phyloP scores from a whole-genome alignment of 1,284 basidiomycete species.

The Apiotrichum sp. region DNA sequence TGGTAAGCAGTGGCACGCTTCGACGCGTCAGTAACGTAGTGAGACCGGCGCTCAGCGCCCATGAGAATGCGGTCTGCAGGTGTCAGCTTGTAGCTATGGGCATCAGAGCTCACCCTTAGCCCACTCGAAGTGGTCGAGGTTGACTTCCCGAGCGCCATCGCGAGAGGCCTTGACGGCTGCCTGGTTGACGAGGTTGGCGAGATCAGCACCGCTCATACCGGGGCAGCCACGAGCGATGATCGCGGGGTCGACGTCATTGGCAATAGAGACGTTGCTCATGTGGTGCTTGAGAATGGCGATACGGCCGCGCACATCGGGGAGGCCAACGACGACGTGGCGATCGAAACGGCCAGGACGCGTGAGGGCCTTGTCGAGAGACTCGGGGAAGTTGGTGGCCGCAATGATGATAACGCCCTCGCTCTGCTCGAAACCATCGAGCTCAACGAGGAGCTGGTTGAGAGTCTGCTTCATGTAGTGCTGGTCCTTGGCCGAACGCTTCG shows the following conservation, averaged over 20 bases:
- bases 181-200: slow-evolving; percentile 83
- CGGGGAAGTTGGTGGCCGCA: slow-evolving; percentile 91
- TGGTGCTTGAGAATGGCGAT: slow-evolving; percentile 84
- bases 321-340: slow-evolving; percentile 55
- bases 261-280: slow-evolving; percentile 68
- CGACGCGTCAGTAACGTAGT: slow-evolving; percentile 74
- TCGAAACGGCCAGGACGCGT: slow-evolving; percentile 92
- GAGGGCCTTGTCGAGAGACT: slow-evolving; percentile 83
- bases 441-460: slow-evolving; percentile 86
- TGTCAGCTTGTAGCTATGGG: not conserved
- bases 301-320: slow-evolving; percentile 65
- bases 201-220: slow-evolving; percentile 61
- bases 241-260: slow-evolving; percentile 69
- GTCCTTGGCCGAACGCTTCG: slow-evolving; percentile 81
- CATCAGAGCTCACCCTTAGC: slow-evolving; percentile 60
- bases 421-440: slow-evolving; percentile 91
- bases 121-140: slow-evolving; percentile 85
- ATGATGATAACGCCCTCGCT: slow-evolving; percentile 87
- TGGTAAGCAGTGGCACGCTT: slow-evolving; percentile 90
- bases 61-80: slow-evolving; percentile 80
- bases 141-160: slow-evolving; percentile 65
- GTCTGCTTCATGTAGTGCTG: slow-evolving; percentile 58
- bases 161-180: slow-evolving; percentile 89
- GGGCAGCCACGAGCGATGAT: slow-evolving; percentile 84
- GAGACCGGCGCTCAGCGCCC: slow-evolving; percentile 85